Evolutionary conservation across 345 rosid genomes (phyloP), one percentile per base, ranked within the genome.

Genomic region (Zanthoxylum bungeanum): DNA sequence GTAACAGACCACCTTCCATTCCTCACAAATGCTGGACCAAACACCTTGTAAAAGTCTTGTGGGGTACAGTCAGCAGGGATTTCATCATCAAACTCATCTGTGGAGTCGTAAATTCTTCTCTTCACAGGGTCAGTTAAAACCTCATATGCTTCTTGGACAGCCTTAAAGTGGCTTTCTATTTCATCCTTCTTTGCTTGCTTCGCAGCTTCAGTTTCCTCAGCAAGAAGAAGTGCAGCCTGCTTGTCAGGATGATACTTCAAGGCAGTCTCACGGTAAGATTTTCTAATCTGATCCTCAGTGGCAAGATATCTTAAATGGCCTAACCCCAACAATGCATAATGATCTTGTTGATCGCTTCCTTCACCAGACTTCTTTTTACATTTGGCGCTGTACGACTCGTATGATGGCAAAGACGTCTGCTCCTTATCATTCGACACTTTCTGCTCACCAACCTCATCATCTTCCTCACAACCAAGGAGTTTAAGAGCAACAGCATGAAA

Each of bases 81-180:
- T 79, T 89, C 99, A 78, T 96, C 97, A 71, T 96, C 99, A 83
- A 96, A 93, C 80, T 96, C 98, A 78, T 93, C 98, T 1, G 98
- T 87, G 12, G 99, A 93, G 76, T 93, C 99, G 62, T 91, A 93
- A 33, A 93, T 84, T 74, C 99, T 89, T 79, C 99, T 86, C 89
- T 79, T 96, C 34, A 86, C 50, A 28, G 98, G 98, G 80, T 96
- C 99, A n/a, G 80, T 96, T 79, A 96, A 75, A 63, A 88, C 86
- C 77, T 93, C 99, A 77, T 96, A 96, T 4, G 99, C 96, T 79
- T 88, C 99, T 82, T 96, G 99, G 69, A 96, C 87, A 27, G 93
- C 74, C 79, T 88, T 96, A 72, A 96, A 96, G 69, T 76, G 96
- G 78, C 78, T 81, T 76, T 96, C 99, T 0, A 96, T 93, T 79